A percentile compares a stretch with the other conserved stretches of the same genome.
Conservation (phyloP, 108 stramenopile genomes). For the Aurantiochytrium sp. region DNA sequence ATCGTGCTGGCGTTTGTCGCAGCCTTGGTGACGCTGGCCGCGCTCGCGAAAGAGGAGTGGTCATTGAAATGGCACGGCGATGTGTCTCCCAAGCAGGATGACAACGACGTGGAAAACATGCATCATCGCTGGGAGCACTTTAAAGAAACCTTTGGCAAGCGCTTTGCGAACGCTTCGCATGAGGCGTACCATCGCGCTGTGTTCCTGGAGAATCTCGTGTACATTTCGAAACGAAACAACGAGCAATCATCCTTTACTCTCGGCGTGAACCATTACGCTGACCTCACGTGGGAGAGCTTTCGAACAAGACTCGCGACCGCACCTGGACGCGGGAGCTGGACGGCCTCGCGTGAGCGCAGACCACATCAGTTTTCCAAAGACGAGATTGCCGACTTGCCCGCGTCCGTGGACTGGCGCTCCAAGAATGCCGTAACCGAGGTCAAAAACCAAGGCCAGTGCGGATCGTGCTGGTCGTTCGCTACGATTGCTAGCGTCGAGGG, state of each 20-base stretch:
- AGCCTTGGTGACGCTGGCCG: too few species aligned
- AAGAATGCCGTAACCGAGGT: constrained; percentile 33
- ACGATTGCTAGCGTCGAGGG: constrained; percentile 85
- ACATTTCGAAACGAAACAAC: background rate
- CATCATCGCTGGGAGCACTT: background rate
- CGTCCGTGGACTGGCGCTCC: constrained; percentile 11
- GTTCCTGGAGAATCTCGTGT: background rate
- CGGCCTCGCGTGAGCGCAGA: background rate
- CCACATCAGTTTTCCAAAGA: background rate
- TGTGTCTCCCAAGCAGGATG: too few species aligned
- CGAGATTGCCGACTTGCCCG: background rate
- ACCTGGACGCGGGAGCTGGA: background rate
- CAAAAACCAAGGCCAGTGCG: constrained; percentile 69
- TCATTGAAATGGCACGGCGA: too few species aligned
- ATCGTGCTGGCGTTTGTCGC: too few species aligned
- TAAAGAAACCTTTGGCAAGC: background rate
- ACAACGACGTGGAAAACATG: too few species aligned
- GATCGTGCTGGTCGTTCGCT: constrained; percentile 93
- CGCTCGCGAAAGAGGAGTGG: too few species aligned
- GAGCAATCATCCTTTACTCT: background rate
- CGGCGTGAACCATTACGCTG: constrained; percentile 24
- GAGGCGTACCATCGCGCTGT: background rate
- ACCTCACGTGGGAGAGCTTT: background rate
- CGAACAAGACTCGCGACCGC: constrained; percentile 23
- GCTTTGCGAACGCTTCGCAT: background rate